A percentile compares a stretch with the other conserved stretches of the same genome.
Conservation (phyloP, 306 rosid genomes). For the Castanopsis chinensis region DNA sequence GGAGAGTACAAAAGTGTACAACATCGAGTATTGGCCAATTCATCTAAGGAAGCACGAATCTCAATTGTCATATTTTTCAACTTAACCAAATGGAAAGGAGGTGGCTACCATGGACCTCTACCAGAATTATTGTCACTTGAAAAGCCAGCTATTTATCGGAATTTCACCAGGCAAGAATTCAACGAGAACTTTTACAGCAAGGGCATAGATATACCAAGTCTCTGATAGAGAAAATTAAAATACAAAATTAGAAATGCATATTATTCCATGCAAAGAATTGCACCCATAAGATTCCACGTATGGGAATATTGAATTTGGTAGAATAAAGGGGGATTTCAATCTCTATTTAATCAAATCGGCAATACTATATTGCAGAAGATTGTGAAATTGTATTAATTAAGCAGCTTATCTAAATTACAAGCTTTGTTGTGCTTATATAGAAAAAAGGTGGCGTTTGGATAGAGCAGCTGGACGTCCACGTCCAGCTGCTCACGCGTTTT, state of each 20-base stretch:
- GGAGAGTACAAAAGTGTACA: slow-evolving; percentile 39
- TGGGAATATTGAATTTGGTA: too few relatives aligned
- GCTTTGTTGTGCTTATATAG: too few relatives aligned
- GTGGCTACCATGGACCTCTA: slow-evolving; percentile 27
- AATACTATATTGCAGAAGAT: too few relatives aligned
- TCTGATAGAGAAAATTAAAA: slow-evolving; percentile 22
- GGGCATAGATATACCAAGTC: slow-evolving; percentile 31
- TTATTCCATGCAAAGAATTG: too few relatives aligned
- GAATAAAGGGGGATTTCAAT: too few relatives aligned
- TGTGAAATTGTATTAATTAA: too few relatives aligned
- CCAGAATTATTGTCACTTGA: slow-evolving; percentile 22
- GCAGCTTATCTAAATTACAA: too few relatives aligned
- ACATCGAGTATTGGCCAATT: slow-evolving; percentile 34
- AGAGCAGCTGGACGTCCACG: too few relatives aligned
- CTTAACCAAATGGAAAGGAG: slow-evolving; percentile 20
- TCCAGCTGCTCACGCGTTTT: too few relatives aligned
- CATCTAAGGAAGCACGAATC: slow-evolving; percentile 27
- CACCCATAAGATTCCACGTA: too few relatives aligned
- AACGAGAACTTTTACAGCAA: slow-evolving; percentile 13
- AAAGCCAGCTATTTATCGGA: slow-evolving; percentile 27
- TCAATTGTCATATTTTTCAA: slow-evolving; percentile 26
- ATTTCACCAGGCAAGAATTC: slow-evolving; percentile 22
- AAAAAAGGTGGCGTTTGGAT: too few relatives aligned
- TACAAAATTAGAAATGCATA: neutral
- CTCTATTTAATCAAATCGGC: too few relatives aligned